These are phyloP conservation scores for Metschnikowia colocasiae DNA, from an alignment of 805 yeast genomes.

Conservation along the genomic window DNA sequence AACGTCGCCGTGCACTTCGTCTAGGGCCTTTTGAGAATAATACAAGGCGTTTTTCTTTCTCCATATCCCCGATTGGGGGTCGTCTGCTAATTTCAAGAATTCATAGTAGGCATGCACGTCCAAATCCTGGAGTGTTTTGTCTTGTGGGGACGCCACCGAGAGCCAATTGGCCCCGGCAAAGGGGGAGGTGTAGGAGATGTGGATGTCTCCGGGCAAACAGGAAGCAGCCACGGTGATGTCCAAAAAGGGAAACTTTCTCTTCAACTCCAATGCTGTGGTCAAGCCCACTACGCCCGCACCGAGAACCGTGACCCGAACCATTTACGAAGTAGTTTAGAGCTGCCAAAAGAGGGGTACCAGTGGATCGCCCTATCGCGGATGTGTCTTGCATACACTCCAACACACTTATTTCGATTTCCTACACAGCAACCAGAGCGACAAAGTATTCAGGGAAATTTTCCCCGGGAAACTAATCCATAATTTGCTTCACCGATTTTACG, in stretches of 20 bases:
- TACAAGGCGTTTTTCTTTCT: constrained; percentile 13
- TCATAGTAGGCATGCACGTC: constrained; percentile 50
- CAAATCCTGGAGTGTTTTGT: constrained; percentile 21
- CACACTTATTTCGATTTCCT: no score
- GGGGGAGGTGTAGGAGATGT: constrained; percentile 57
- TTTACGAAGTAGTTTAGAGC: no score
- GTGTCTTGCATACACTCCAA: no score
- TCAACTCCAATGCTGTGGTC: constrained; percentile 33
- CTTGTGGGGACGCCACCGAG: constrained; percentile 48
- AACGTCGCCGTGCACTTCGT: constrained; percentile 8
- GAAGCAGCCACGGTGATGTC: constrained; percentile 32
- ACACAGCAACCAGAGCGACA: no score
- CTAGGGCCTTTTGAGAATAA: constrained; percentile 13
- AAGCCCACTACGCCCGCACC: constrained; percentile 39
- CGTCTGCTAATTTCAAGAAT: constrained; percentile 44
- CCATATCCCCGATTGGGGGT: constrained; percentile 46
- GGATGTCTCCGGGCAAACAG: constrained; percentile 53
- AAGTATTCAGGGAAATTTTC: no score
- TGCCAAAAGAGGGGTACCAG: no score
- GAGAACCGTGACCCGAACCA: constrained; percentile 13
- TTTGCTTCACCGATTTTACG: no score
- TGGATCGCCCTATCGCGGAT: background rate
- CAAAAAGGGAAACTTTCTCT: constrained; percentile 12
- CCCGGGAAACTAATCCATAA: no score
- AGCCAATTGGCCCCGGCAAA: constrained; percentile 74